These are phyloP conservation scores for Scutellaria galericulata DNA, from an alignment of 257 asterid genomes.

Conservation along the genomic window DNA sequence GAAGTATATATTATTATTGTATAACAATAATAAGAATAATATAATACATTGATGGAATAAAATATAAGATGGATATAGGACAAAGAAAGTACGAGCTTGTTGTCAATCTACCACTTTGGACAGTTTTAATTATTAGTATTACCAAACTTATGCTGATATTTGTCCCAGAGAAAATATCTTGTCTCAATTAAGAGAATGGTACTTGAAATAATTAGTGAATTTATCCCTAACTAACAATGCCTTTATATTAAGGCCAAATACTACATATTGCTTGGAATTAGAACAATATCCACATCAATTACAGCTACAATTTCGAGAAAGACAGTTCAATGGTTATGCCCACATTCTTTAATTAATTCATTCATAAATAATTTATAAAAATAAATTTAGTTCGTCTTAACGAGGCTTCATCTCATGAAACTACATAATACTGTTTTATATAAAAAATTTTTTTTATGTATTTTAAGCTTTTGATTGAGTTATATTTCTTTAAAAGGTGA, in stretches of 20 bases:
- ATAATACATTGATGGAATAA: neutral
- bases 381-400: too few relatives aligned
- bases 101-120: neutral
- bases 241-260: constrained; percentile 10
- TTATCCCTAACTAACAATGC: constrained; percentile 1
- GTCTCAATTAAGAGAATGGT: neutral
- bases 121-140: neutral
- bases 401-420: too few relatives aligned
- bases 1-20: too few relatives aligned
- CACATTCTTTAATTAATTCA: neutral
- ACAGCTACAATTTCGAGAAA: constrained; percentile 15
- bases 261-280: neutral
- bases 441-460: too few relatives aligned
- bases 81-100: neutral
- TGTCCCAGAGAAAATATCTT: constrained; percentile 22
- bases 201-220: neutral
- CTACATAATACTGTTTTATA: too few relatives aligned
- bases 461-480: too few relatives aligned
- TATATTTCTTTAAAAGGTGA: too few relatives aligned
- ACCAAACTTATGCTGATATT: constrained; percentile 19
- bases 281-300: constrained; percentile 22
- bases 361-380: too few relatives aligned
- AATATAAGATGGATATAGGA: too few relatives aligned
- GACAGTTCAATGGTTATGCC: neutral
- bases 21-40: neutral